Conservation (phyloP, 2,329 filamentous ascomycete species). For the Aspergillus sp. region DNA sequence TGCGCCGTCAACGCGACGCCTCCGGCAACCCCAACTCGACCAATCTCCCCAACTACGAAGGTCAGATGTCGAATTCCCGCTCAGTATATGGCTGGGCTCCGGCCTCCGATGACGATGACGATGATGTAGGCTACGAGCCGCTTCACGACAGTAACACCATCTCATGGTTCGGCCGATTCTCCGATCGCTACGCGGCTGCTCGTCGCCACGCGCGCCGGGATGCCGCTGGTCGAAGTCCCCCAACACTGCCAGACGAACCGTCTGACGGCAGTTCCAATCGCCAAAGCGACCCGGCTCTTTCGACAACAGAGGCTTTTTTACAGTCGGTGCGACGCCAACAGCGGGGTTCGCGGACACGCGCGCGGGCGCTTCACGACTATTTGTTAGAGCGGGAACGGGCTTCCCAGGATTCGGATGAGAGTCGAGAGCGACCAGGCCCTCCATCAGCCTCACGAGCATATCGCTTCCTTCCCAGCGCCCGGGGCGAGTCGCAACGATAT, state of each 20-base stretch:
- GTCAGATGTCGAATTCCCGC: constrained; percentile 55
- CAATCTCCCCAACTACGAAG: constrained; percentile 55
- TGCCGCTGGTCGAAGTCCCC: constrained; percentile 20
- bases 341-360: constrained; percentile 40
- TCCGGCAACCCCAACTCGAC: constrained; percentile 35
- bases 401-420: constrained; percentile 27
- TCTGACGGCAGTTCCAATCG: constrained; percentile 26
- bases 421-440: constrained; percentile 19
- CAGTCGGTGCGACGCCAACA: constrained; percentile 45
- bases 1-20: constrained; percentile 43
- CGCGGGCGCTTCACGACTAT: constrained; percentile 43
- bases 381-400: constrained; percentile 38
- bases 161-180: constrained; percentile 30
- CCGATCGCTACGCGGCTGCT: constrained; percentile 27
- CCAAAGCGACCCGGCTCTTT: constrained; percentile 27
- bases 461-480: constrained; percentile 35
- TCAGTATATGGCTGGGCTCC: constrained; percentile 64
- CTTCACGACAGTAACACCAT: constrained; percentile 30
- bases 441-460: constrained; percentile 30
- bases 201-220: constrained; percentile 31
- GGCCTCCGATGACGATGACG: constrained; percentile 39
- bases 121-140: constrained; percentile 33
- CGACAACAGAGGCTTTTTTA: constrained; percentile 42
- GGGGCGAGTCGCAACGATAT: constrained; percentile 30
- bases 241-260: constrained; percentile 22